These are phyloP conservation scores for Schizonepeta tenuifolia DNA, from an alignment of 257 asterid genomes.

Conservation along the genomic window DNA sequence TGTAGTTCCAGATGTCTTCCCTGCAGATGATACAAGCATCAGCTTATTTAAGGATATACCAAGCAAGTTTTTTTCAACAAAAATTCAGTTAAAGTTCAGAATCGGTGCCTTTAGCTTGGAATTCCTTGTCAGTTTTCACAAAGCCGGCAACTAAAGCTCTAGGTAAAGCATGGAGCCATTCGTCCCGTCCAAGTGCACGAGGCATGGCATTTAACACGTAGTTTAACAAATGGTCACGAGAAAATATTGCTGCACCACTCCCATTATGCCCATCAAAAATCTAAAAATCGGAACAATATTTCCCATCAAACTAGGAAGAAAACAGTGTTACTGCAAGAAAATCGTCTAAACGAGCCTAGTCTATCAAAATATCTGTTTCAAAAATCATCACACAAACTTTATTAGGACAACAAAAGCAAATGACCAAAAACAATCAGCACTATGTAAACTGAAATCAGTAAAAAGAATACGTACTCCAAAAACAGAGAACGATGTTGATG, in stretches of 20 bases:
- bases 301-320: neutral
- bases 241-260: conserved; percentile 69
- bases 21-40: conserved; percentile 37
- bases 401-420: neutral
- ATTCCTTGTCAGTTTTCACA: conserved; percentile 88
- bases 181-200: conserved; percentile 68
- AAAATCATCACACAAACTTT: conserved; percentile 1
- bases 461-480: conserved; percentile 58
- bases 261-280: conserved; percentile 91
- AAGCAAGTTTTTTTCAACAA: neutral
- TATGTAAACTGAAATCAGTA: neutral
- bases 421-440: conserved; percentile 13
- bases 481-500: conserved; percentile 75
- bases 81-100: neutral
- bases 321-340: neutral
- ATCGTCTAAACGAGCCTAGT: conserved; percentile 3
- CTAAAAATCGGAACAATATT: conserved; percentile 37
- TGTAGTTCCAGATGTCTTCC: conserved; percentile 92
- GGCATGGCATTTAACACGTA: conserved; percentile 72
- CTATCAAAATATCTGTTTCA: neutral
- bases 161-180: conserved; percentile 88
- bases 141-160: conserved; percentile 91
- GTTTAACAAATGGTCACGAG: conserved; percentile 63
- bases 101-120: conserved; percentile 73
- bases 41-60: conserved; percentile 1